Evolutionary conservation across 257 asterid species (phyloP).

Genomic region (Scutellaria minor): DNA sequence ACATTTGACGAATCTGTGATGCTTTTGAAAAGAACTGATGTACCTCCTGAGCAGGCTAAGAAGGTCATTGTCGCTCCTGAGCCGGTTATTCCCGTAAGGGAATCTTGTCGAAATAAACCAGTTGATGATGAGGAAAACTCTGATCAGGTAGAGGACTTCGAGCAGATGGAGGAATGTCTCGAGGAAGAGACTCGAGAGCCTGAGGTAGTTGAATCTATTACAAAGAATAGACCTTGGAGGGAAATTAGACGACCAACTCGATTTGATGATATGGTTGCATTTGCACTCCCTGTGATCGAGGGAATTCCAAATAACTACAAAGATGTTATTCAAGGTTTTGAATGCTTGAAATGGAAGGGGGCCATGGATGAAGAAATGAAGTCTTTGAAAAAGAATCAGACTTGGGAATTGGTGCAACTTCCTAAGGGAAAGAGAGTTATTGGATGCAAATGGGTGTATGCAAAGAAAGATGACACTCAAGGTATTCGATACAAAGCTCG

Average conservation of each 20-base stretch:
- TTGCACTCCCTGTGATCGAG: too few species aligned
- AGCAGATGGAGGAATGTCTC: too few species aligned
- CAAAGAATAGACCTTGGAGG: background rate
- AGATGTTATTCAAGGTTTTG: background rate
- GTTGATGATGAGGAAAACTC: background rate
- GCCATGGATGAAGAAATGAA: slow-evolving; percentile 16
- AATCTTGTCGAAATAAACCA: background rate
- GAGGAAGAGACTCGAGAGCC: too few species aligned
- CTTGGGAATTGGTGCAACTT: background rate
- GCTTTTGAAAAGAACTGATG: background rate
- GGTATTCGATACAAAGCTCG: background rate
- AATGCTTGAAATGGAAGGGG: background rate
- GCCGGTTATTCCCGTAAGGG: background rate
- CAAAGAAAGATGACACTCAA: background rate
- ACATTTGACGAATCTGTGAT: slow-evolving; percentile 13
- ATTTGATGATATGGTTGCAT: background rate
- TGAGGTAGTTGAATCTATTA: background rate
- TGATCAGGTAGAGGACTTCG: background rate
- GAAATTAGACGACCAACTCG: background rate
- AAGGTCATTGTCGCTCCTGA: background rate
- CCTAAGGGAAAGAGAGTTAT: too few species aligned
- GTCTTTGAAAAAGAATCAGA: background rate
- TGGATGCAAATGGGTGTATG: background rate
- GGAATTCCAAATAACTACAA: background rate
- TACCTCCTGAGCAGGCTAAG: background rate